Base-by-base conservation (phyloP, 163 green algal species). In the Dunaliella salina region DNA sequence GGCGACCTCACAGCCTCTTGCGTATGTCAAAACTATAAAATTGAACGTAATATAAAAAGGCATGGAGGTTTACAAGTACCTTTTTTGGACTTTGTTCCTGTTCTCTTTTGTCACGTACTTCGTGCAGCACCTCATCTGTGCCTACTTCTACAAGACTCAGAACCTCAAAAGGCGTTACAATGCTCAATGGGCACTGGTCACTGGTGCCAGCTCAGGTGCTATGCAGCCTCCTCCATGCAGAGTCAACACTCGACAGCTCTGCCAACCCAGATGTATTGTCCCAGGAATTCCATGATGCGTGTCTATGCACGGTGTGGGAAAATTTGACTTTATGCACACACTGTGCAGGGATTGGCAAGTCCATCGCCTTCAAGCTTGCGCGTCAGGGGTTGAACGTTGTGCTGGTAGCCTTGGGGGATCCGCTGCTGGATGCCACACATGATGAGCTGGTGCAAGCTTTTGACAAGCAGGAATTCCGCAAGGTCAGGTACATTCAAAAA, bases 121-220 rank as follows among this genome's bases (percentile, higher is more conserved):
- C 59, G 13, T 89, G 3, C 86, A 89, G 8, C 86, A 89, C 78
- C 11, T 85, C 50, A 40, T 87, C n/a, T 72, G 69, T 22, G 81
- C 85, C 13, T 83, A 84, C 32, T 95, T 93, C 50, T 97, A 90
- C 87, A 95, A 93, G 82, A 93, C 92, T 20, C 94, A 96, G 69
- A 93, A 99, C 89, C 86, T 99, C 8, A 98, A 97, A 87, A 94
- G 93, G 69, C 87, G 91, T 0, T 99, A 99, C 88, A 92, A 94
- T 85, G 95, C 96, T 0, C n/a, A 95, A 33, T 99, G 96, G 96
- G 96, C 93, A 0, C 88, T 99, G 1, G 96, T 99, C 22, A 99
- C 96, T 29, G 96, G 96, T 24, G 89, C 92, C 18, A 97, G 93
- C 89, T 97, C 95, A 83, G 96, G 96, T 98, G 63, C 40, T 8